These are phyloP conservation scores for Wallacemonas sp. DNA, from an alignment of 208 protist genomes.

Conservation along the genomic window DNA sequence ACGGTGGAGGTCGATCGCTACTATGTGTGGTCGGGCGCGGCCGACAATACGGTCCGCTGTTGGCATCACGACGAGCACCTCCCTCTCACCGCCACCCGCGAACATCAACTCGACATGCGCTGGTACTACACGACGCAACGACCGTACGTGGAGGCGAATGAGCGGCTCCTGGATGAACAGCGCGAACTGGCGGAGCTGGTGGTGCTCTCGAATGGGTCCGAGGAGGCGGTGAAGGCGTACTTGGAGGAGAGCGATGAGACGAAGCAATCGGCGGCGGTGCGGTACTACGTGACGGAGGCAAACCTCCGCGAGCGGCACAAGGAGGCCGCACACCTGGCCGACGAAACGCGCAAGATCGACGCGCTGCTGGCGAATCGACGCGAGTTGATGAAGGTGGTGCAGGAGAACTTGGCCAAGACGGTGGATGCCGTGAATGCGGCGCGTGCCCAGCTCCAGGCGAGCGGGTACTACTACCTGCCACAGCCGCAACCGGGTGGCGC, in stretches of 20 bases:
- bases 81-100: conserved; percentile 52
- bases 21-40: conserved; percentile 67
- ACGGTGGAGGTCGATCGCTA: conserved; percentile 70
- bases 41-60: conserved; percentile 73
- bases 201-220: conserved; percentile 56
- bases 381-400: conserved; percentile 37
- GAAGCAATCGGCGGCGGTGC: conserved; percentile 33
- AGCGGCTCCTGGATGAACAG: conserved; percentile 63
- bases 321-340: conserved; percentile 24
- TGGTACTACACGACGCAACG: conserved; percentile 79
- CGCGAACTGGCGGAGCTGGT: conserved; percentile 62
- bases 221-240: conserved; percentile 40
- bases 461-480: background rate
- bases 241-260: conserved; percentile 27
- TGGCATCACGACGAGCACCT: conserved; percentile 89
- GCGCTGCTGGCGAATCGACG: conserved; percentile 30
- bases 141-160: conserved; percentile 61
- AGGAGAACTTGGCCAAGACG: conserved; percentile 38
- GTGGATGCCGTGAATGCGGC: conserved; percentile 43
- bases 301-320: conserved; percentile 40
- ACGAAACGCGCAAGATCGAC: conserved; percentile 42
- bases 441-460: conserved; percentile 20
- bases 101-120: conserved; percentile 79
- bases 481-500: background rate
- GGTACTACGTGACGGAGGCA: conserved; percentile 37